Evolutionary conservation across 2,329 filamentous ascomycete species (phyloP).

Genomic region (Karstenula rhodostoma): DNA sequence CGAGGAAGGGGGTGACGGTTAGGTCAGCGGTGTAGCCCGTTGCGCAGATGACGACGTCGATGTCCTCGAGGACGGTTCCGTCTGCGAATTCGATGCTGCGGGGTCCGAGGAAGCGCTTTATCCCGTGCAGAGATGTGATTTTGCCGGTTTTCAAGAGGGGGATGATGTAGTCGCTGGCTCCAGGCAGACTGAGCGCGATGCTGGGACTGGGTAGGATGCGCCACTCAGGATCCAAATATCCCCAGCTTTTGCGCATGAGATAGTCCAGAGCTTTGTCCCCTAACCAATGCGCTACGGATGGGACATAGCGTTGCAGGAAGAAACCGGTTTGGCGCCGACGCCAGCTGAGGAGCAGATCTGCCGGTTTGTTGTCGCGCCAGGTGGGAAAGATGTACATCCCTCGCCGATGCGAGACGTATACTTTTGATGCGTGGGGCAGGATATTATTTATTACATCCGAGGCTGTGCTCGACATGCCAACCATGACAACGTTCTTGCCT

Average conservation of each 20-base stretch:
- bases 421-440: slow-evolving; percentile 45
- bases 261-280: slow-evolving; percentile 19
- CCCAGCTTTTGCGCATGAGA: slow-evolving; percentile 22
- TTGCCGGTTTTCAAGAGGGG: slow-evolving; percentile 35
- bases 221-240: slow-evolving; percentile 23
- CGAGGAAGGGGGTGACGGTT: slow-evolving; percentile 35
- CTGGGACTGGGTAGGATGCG: slow-evolving; percentile 26
- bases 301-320: slow-evolving; percentile 20
- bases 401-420: slow-evolving; percentile 55
- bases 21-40: slow-evolving; percentile 47
- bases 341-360: slow-evolving; percentile 23
- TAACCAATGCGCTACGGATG: slow-evolving; percentile 16
- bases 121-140: slow-evolving; percentile 34
- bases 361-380: slow-evolving; percentile 44
- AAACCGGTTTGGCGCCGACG: slow-evolving; percentile 21
- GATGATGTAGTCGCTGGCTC: slow-evolving; percentile 41
- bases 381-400: slow-evolving; percentile 49
- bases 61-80: slow-evolving; percentile 38
- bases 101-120: slow-evolving; percentile 34
- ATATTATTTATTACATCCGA: slow-evolving; percentile 50
- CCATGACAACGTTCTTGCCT: slow-evolving; percentile 54
- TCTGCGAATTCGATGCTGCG: slow-evolving; percentile 38
- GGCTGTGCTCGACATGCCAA: slow-evolving; percentile 54
- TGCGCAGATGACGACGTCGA: slow-evolving; percentile 48
- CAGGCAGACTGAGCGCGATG: slow-evolving; percentile 36